These are phyloP conservation scores for Trichaptum fuscoviolaceum DNA, from an alignment of 768 basidiomycete species.

Conservation along the genomic window DNA sequence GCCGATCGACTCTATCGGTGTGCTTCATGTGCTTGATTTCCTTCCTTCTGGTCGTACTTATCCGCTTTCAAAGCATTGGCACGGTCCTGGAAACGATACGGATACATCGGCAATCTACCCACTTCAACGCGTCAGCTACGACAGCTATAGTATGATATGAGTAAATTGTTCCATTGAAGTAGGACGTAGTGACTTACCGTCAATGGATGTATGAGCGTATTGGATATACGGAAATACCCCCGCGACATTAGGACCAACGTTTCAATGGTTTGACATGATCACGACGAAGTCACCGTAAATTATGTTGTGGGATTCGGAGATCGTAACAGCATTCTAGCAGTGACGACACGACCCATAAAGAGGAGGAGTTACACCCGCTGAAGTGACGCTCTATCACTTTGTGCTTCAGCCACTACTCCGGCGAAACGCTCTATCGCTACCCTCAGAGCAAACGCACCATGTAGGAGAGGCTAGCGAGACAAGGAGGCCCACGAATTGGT, in stretches of 20 bases:
- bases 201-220: background rate
- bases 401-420: background rate
- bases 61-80: background rate
- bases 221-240: background rate
- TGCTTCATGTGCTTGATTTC: background rate
- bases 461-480: background rate
- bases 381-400: background rate
- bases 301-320: background rate
- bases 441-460: background rate
- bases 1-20: background rate
- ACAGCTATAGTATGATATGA: background rate
- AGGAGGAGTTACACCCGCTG: background rate
- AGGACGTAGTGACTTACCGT: background rate
- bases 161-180: background rate
- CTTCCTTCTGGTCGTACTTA: background rate
- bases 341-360: background rate
- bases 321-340: background rate
- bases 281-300: background rate
- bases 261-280: background rate
- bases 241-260: background rate
- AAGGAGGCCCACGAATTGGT: background rate
- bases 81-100: background rate
- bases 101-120: background rate
- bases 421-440: background rate
- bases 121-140: background rate